Conservation (phyloP, 2,329 filamentous ascomycete species). For the Pseudopithomyces chartarum region DNA sequence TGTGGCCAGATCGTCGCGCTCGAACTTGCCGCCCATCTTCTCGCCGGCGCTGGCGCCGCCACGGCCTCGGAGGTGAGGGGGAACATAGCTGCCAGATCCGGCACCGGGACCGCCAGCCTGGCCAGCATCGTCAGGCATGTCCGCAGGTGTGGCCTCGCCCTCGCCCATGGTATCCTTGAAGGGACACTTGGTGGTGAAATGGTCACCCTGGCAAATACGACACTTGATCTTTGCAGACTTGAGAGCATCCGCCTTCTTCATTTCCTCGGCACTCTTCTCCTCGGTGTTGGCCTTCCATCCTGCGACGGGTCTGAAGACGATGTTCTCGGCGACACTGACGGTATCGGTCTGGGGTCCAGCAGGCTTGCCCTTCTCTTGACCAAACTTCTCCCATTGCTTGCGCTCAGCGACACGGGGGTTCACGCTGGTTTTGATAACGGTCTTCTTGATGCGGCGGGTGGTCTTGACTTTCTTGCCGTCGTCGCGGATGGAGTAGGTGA, state of each 20-base stretch:
- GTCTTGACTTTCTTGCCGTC: constrained; percentile 96
- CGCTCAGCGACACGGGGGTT: constrained; percentile 97
- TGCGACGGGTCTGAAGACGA: constrained; percentile 88
- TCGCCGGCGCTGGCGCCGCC: constrained; percentile 73
- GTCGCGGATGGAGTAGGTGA: constrained; percentile 89
- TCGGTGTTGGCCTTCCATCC: constrained; percentile 93
- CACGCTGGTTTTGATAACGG: constrained; percentile 87
- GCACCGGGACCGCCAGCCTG: constrained; percentile 62
- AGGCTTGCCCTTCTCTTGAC: constrained; percentile 82
- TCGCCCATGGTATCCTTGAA: constrained; percentile 99
- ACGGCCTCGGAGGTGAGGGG: constrained; percentile 87
- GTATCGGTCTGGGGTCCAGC: constrained; percentile 85
- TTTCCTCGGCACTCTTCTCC: constrained; percentile 75
- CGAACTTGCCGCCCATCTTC: constrained; percentile 91
- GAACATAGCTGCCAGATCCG: constrained; percentile 86
- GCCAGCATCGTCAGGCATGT: constrained; percentile 53
- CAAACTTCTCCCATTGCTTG: constrained; percentile 92
- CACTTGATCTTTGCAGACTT: constrained; percentile 99
- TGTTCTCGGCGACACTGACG: constrained; percentile 95
- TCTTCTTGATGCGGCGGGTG: constrained; percentile 92
- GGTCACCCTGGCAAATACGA: constrained; percentile 97
- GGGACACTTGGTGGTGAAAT: constrained; percentile 98
- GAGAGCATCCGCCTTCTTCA: constrained; percentile 67
- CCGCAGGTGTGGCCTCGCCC: constrained; percentile 53
- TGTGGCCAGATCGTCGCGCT: constrained; percentile 94